Conservation (phyloP, 2,329 filamentous ascomycete genomes). For the Nothophoma quercina region DNA sequence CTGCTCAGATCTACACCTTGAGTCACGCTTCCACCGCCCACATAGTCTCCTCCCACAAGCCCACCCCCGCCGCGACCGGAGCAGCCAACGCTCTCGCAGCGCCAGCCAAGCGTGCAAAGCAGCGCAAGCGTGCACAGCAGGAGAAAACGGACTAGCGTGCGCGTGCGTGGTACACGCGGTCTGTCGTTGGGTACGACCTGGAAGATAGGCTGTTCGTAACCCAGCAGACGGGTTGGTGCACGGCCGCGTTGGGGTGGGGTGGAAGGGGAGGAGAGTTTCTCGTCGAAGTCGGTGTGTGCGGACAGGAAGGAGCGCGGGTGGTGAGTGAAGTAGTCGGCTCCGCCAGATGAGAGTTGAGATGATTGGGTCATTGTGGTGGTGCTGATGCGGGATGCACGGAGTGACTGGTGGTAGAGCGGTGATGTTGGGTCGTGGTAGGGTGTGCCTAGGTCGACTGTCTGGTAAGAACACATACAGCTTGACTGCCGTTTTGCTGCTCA, state of each 20-base stretch:
- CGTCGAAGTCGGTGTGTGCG: background rate
- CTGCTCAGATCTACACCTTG: background rate
- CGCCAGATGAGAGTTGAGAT: conserved; percentile 3
- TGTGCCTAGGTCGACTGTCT: conserved; percentile 1
- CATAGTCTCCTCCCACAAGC: background rate
- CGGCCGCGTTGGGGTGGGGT: background rate
- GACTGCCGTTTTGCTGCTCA: background rate
- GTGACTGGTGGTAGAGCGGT: conserved; percentile 2
- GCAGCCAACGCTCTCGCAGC: conserved; percentile 10
- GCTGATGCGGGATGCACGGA: background rate
- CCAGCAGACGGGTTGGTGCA: background rate
- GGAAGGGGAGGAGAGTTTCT: background rate
- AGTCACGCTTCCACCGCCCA: conserved; percentile 3
- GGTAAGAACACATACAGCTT: background rate
- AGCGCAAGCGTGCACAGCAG: background rate
- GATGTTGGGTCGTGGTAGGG: conserved; percentile 6
- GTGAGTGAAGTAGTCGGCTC: conserved; percentile 7
- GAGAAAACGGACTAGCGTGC: background rate
- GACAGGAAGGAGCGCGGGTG: conserved; percentile 10
- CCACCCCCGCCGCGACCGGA: background rate
- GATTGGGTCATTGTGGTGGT: conserved; percentile 1
- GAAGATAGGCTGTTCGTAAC: background rate
- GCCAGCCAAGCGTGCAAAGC: conserved; percentile 2
- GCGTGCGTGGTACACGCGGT: background rate
- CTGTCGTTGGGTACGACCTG: background rate